Conservation (phyloP, 1,284 basidiomycete genomes). For the Heliocybe sulcata region DNA sequence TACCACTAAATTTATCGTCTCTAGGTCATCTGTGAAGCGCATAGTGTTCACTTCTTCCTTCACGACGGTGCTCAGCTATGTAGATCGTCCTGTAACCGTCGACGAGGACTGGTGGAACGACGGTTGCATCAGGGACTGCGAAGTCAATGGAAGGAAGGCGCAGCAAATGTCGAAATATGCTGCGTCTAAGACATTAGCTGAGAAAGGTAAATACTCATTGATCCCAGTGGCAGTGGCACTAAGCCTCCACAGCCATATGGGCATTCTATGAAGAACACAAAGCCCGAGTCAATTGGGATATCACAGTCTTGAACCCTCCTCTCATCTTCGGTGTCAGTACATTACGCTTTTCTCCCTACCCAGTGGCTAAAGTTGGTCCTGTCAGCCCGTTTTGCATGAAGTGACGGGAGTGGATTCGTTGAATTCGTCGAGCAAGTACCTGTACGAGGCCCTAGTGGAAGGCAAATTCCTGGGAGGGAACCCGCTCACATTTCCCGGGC, state of each 20-base stretch:
- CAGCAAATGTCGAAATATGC: slow-evolving; percentile 37
- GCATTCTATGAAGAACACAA: slow-evolving; percentile 52
- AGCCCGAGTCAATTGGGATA: slow-evolving; percentile 38
- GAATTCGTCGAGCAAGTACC: slow-evolving; percentile 39
- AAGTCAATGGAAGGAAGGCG: slow-evolving; percentile 43
- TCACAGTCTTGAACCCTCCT: slow-evolving; percentile 50
- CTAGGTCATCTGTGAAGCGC: slow-evolving; percentile 43
- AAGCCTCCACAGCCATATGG: slow-evolving; percentile 34
- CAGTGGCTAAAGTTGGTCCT: slow-evolving; percentile 2
- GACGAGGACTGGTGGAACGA: slow-evolving; percentile 63
- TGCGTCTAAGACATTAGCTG: slow-evolving; percentile 65
- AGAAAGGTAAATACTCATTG: slow-evolving; percentile 33
- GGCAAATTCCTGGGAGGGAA: slow-evolving; percentile 4
- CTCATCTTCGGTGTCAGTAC: slow-evolving; percentile 8
- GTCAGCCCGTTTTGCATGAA: slow-evolving; percentile 41
- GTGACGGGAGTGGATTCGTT: slow-evolving; percentile 35
- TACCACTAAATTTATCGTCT: not conserved
- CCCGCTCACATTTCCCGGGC: not conserved
- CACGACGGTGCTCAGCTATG: slow-evolving; percentile 36
- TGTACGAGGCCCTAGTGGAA: slow-evolving; percentile 26
- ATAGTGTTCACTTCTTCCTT: slow-evolving; percentile 61
- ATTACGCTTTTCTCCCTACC: slow-evolving; percentile 18
- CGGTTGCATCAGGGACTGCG: slow-evolving; percentile 41
- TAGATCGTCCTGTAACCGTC: slow-evolving; percentile 15
- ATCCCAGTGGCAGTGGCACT: not conserved